Evolutionary conservation across 2,329 filamentous ascomycete genomes (phyloP), one percentile per base, ranked within the genome.

Genomic region (Aureobasidium sp.): DNA sequence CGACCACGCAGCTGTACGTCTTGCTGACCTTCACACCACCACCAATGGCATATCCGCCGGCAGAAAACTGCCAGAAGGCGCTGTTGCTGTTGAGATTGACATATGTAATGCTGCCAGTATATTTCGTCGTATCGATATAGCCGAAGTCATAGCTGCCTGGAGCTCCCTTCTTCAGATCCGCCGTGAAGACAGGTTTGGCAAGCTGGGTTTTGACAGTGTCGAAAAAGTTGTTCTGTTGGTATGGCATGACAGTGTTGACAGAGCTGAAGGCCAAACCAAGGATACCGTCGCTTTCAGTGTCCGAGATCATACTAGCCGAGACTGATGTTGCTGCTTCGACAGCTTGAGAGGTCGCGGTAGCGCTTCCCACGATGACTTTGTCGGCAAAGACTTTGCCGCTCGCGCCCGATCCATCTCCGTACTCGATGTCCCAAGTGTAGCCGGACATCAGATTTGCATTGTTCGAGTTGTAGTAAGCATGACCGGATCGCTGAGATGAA

Each of bases 391-490:
- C 86, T 54, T 79, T 79, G 42, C 87, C 87, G 46, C 72, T 76
- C n/a, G 86, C 86, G 37, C 78, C 78, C 43, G 81, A 83, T 13
- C 83, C 83, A 65, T 89, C 87, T 21, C 84, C 85, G 66, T 89
- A 89, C 10, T 68, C 73, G 67, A 88, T 85, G 6, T 72, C 71
- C 84, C 85, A 89, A 23, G 72, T 77, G 63, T 77, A 74, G n/a
- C 81, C 81, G 2, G 62, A 62, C 51, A 83, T 66, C 46, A 76
- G 69, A 47, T 83, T 67, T 46, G 75, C 70, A 63, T 76, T 78
- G 47, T 74, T 74, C 1, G 75, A 78, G 43, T 77, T 75, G 73
- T 89, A 89, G 66, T 83, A 69, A 38, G 73, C 68, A 66, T 88
- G 85, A 4, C 81, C 83, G 9, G 70, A 69, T 29, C 79, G 77